phyloP scores from a whole-genome alignment of 2,329 filamentous ascomycete genomes.

The Huntiella bhutanensis region DNA sequence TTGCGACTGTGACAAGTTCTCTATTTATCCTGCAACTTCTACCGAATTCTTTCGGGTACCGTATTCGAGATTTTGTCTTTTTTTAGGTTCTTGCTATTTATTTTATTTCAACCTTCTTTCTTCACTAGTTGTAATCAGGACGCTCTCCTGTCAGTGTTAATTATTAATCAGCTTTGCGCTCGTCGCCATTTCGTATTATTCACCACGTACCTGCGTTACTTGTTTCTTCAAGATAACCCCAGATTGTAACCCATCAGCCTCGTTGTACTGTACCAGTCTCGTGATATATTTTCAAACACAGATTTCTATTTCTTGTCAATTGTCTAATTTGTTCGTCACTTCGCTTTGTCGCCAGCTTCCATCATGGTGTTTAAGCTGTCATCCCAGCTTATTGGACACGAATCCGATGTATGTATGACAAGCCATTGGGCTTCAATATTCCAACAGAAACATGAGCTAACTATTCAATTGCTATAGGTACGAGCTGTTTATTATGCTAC shows the following conservation, averaged over 20 bases:
- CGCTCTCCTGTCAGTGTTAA: no score
- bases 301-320: not conserved
- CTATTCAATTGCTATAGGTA: constrained; percentile 37
- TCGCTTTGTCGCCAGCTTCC: no score
- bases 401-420: constrained; percentile 59
- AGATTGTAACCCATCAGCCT: no score
- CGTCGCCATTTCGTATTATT: not conserved
- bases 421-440: not conserved
- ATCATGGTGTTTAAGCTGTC: constrained; percentile 64
- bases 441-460: not conserved
- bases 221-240: no score
- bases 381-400: constrained; percentile 71
- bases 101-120: not conserved
- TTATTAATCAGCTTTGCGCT: no score
- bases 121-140: no score
- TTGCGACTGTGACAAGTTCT: not conserved
- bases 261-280: no score
- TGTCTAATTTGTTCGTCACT: no score
- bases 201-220: not conserved
- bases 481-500: constrained; percentile 66
- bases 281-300: no score
- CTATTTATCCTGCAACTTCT: not conserved
- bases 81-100: not conserved
- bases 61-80: not conserved
- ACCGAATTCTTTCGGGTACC: not conserved